A percentile compares a stretch with the other conserved stretches of the same genome.
These are phyloP conservation scores for Paramecium pentaurelia DNA, from an alignment of 73 alveolate genomes.

Conservation along the genomic window DNA sequence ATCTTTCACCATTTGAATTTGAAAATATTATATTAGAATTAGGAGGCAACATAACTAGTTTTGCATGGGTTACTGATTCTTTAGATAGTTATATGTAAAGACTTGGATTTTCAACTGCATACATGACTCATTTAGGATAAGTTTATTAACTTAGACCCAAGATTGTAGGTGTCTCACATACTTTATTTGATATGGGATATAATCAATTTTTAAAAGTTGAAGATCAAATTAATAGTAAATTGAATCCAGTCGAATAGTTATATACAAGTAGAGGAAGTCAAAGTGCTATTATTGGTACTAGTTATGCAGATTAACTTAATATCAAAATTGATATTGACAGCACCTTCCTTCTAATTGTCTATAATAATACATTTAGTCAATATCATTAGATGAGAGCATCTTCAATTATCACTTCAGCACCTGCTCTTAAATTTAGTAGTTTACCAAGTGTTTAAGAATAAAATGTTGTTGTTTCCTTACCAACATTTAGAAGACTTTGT, in stretches of 20 bases:
- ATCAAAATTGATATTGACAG: not conserved
- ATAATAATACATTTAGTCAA: conserved; percentile 39
- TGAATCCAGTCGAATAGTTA: conserved; percentile 66
- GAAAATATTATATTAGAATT: conserved; percentile 21
- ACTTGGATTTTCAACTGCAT: not conserved
- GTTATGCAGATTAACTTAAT: conserved; percentile 47
- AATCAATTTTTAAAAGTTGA: conserved; percentile 55
- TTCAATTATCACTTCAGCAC: conserved; percentile 40
- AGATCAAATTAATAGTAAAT: not conserved
- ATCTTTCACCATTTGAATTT: conserved; percentile 42
- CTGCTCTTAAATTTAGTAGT: conserved; percentile 56
- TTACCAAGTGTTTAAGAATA: conserved; percentile 7
- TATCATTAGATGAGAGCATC: conserved; percentile 53
- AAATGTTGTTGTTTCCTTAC: conserved; percentile 49
- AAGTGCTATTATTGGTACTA: conserved; percentile 63
- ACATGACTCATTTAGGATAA: conserved; percentile 45
- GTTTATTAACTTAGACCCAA: conserved; percentile 39
- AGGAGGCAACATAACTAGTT: not conserved
- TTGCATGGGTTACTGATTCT: conserved; percentile 21
- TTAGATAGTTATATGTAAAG: conserved; percentile 33
- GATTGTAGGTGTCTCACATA: conserved; percentile 68
- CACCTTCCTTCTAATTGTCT: conserved; percentile 40
- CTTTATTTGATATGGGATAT: conserved; percentile 41
- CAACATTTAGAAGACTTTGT: conserved; percentile 17
- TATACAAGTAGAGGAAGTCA: conserved; percentile 79